Evolutionary conservation across 2,329 filamentous ascomycete genomes (phyloP).

Genomic region (Grosmannia clavigera): DNA sequence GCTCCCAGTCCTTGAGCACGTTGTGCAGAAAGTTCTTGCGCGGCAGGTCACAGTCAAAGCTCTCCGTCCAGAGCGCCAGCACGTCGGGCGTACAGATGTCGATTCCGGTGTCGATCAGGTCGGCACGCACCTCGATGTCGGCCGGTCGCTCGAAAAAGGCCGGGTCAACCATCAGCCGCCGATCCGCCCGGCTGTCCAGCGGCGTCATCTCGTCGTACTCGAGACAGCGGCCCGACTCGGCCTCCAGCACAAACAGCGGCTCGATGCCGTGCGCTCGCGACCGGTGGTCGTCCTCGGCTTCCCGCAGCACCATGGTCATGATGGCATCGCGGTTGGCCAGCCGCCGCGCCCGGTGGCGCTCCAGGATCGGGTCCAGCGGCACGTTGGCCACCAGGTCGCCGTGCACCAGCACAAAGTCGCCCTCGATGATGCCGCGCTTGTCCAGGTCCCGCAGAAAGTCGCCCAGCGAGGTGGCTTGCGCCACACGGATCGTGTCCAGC

Average conservation of each 20-base stretch:
- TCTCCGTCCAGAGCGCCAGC: slow-evolving; percentile 89
- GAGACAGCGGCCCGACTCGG: slow-evolving; percentile 65
- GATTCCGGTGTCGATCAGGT: slow-evolving; percentile 87
- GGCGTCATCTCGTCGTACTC: slow-evolving; percentile 89
- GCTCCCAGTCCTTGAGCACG: slow-evolving; percentile 89
- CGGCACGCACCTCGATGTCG: slow-evolving; percentile 72
- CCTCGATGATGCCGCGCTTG: slow-evolving; percentile 67
- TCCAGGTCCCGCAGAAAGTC: slow-evolving; percentile 94
- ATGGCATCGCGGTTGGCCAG: slow-evolving; percentile 84
- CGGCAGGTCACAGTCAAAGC: slow-evolving; percentile 73
- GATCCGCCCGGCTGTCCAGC: slow-evolving; percentile 39
- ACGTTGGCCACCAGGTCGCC: slow-evolving; percentile 89
- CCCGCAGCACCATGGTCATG: slow-evolving; percentile 88
- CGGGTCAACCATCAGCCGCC: slow-evolving; percentile 61
- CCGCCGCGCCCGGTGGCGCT: slow-evolving; percentile 67
- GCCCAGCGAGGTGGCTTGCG: slow-evolving; percentile 72
- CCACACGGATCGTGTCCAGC: slow-evolving; percentile 74
- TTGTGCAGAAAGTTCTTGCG: slow-evolving; percentile 67
- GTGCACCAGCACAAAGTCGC: slow-evolving; percentile 87
- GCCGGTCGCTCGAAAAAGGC: slow-evolving; percentile 54
- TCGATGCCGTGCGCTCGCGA: slow-evolving; percentile 65
- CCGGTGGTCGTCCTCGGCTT: slow-evolving; percentile 63
- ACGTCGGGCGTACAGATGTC: slow-evolving; percentile 97
- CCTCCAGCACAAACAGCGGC: slow-evolving; percentile 79
- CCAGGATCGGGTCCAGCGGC: slow-evolving; percentile 65